A percentile compares a stretch with the other conserved stretches of the same genome.
Conservation (phyloP, 495 filamentous ascomycete species). For the Paragyromitra xinjiangensis region DNA sequence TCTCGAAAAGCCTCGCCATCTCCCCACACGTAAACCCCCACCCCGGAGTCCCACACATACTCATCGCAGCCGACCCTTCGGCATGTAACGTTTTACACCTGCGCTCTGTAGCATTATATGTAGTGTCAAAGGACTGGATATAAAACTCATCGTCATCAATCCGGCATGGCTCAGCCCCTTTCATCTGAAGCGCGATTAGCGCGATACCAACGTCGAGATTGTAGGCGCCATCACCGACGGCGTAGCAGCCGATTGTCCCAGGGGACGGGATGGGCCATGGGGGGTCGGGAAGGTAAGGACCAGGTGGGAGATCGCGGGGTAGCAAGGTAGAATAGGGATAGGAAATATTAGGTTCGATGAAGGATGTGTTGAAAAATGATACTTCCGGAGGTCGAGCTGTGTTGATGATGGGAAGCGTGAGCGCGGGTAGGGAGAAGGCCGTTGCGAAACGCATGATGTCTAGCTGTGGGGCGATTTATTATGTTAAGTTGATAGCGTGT, state of each 20-base stretch:
- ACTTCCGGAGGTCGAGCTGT: background rate
- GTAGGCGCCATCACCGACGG: conserved; percentile 16
- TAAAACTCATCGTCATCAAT: conserved; percentile 2
- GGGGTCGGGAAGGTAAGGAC: conserved; percentile 27
- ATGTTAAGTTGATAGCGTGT: background rate
- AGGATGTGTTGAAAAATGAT: background rate
- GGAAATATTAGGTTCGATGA: background rate
- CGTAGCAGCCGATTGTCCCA: background rate
- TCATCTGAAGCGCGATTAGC: conserved; percentile 20
- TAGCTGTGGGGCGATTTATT: background rate
- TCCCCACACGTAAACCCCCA: conserved; percentile 28
- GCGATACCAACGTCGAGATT: conserved; percentile 6
- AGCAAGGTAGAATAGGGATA: background rate
- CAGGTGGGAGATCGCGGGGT: background rate
- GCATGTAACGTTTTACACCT: conserved; percentile 19
- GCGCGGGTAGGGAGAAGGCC: background rate
- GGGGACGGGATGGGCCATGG: conserved; percentile 19
- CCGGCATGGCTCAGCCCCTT: conserved; percentile 3
- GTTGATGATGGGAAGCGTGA: background rate
- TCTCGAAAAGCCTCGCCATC: conserved; percentile 1
- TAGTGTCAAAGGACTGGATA: background rate
- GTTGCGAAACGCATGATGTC: conserved; percentile 15
- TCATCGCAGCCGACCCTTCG: conserved; percentile 14
- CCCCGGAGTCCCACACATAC: conserved; percentile 21
- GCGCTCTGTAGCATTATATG: conserved; percentile 10